Evolutionary conservation across 2,329 filamentous ascomycete species (phyloP).

Genomic region (Trichoderma breve): DNA sequence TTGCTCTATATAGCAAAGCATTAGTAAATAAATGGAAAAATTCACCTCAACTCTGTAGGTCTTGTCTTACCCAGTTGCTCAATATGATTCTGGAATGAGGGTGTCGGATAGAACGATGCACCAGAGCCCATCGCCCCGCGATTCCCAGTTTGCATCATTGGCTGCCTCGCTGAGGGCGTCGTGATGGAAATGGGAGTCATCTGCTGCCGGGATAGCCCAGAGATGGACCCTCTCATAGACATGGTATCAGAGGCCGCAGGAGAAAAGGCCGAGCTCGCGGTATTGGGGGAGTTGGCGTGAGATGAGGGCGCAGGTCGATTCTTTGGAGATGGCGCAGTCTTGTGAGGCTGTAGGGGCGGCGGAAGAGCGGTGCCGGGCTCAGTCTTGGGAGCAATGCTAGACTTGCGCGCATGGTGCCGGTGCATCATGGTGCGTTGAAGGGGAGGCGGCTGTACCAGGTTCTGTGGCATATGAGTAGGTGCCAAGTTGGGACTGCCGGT

Average conservation of each 20-base stretch:
- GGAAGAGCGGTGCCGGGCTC: constrained; percentile 53
- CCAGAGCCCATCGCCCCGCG: constrained; percentile 38
- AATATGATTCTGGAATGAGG: constrained; percentile 85
- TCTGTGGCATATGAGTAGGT: constrained; percentile 65
- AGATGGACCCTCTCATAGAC: constrained; percentile 43
- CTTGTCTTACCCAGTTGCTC: constrained; percentile 83
- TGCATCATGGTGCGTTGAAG: constrained; percentile 80
- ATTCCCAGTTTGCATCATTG: constrained; percentile 38
- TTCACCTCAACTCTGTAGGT: neutral
- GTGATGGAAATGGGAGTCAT: constrained; percentile 31
- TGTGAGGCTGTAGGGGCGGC: constrained; percentile 46
- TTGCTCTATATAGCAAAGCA: constrained; percentile 69
- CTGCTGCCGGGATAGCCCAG: constrained; percentile 33
- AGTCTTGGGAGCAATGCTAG: constrained; percentile 73
- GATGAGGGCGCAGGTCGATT: constrained; percentile 80
- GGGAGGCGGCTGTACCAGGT: constrained; percentile 68
- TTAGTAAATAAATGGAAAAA: neutral
- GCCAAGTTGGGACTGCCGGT: constrained; percentile 80
- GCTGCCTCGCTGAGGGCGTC: constrained; percentile 30
- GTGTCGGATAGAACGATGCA: constrained; percentile 72
- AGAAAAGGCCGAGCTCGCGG: constrained; percentile 45
- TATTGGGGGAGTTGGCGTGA: constrained; percentile 60
- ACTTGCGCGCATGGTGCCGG: constrained; percentile 71
- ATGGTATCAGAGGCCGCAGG: constrained; percentile 45
- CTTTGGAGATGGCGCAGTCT: constrained; percentile 64